These are phyloP conservation scores for Nannochloris sp. DNA, from an alignment of 139 green algal species.

Conservation along the genomic window DNA sequence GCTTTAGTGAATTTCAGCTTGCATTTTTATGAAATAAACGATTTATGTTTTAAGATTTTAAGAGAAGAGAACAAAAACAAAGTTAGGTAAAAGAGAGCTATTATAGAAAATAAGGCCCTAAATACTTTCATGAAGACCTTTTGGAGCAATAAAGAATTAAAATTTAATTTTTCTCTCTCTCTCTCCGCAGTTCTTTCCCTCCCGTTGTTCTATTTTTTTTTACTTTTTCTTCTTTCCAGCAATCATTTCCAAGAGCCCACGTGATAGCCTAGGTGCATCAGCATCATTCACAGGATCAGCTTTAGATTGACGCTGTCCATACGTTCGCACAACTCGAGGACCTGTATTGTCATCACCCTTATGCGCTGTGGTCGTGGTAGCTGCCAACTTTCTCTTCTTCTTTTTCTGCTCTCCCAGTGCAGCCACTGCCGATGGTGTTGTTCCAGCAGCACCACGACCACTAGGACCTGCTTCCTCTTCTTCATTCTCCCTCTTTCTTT, in stretches of 20 bases:
- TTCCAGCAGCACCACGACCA: background rate
- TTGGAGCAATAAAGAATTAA: background rate
- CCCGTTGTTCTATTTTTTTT: background rate
- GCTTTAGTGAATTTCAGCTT: no score
- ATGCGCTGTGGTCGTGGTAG: background rate
- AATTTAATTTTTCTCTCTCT: background rate
- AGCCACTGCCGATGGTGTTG: background rate
- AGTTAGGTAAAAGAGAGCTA: no score
- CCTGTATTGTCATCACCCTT: background rate
- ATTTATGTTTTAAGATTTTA: no score
- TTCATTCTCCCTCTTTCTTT: slow-evolving; percentile 17
- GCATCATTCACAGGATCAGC: slow-evolving; percentile 41
- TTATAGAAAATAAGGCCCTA: no score
- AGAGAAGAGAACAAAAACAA: no score
- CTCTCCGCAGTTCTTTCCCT: background rate
- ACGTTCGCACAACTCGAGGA: slow-evolving; percentile 30
- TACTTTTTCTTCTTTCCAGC: slow-evolving; percentile 30
- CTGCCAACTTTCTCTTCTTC: background rate
- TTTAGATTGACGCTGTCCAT: slow-evolving; percentile 50
- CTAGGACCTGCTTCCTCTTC: background rate
- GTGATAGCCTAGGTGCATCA: slow-evolving; percentile 23
- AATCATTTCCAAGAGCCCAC: slow-evolving; percentile 48
- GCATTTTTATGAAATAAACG: no score
- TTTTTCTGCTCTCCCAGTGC: background rate
- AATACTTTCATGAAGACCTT: no score